A percentile compares a stretch with the other conserved stretches of the same genome.
Evolutionary conservation across 257 asterid genomes (phyloP).

Genomic region (Haberlea rhodopensis): DNA sequence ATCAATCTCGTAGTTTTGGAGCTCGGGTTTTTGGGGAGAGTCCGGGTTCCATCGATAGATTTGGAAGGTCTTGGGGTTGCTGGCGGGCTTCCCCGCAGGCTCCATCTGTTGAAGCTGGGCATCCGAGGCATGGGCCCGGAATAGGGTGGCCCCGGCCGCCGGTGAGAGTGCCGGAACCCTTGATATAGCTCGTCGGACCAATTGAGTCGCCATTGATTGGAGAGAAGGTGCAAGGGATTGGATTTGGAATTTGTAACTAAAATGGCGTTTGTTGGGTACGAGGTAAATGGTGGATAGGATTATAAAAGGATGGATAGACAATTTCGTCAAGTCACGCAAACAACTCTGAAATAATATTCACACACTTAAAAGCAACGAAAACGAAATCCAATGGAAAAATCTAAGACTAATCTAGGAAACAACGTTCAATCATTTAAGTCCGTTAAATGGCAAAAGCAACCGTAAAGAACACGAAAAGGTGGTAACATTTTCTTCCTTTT

Average conservation of each 20-base stretch:
- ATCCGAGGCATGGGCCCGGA: slow-evolving; percentile 57
- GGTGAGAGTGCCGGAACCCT: slow-evolving; percentile 48
- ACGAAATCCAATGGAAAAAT: no score
- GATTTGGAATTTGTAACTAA: neutral
- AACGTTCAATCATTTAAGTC: no score
- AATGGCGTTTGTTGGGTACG: no score
- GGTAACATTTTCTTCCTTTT: no score
- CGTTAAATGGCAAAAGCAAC: no score
- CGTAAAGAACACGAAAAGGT: no score
- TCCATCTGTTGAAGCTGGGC: slow-evolving; percentile 52
- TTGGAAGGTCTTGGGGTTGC: slow-evolving; percentile 70
- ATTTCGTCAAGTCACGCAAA: no score
- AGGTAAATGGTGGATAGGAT: no score
- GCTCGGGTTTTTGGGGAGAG: slow-evolving; percentile 66
- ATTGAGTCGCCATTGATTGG: slow-evolving; percentile 70
- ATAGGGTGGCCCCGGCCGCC: slow-evolving; percentile 42
- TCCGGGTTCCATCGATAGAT: slow-evolving; percentile 96
- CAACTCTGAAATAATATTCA: no score
- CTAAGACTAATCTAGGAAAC: no score
- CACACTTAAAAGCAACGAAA: no score
- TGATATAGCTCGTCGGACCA: slow-evolving; percentile 67
- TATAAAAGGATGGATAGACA: no score
- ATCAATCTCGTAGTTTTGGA: slow-evolving; percentile 61
- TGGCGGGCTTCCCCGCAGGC: slow-evolving; percentile 29
- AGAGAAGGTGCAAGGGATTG: slow-evolving; percentile 5